Evolutionary conservation across 441 rosid genomes (phyloP).

Genomic region (Adansonia gregorii): DNA sequence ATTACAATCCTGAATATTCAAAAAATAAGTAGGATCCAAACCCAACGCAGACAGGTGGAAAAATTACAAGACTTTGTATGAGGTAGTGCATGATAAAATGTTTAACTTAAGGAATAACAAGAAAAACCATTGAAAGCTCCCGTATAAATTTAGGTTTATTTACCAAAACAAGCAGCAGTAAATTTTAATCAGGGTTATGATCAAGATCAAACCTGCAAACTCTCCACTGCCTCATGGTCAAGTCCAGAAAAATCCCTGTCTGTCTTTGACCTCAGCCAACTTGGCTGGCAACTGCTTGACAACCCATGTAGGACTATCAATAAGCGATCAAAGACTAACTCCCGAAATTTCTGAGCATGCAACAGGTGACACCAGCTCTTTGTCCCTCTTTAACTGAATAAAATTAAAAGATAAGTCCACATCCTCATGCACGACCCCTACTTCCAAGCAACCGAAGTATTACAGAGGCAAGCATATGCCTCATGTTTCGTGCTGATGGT

Average conservation of each 20-base stretch:
- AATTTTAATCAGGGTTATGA: neutral
- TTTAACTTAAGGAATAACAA: neutral
- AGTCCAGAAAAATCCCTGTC: conserved; percentile 61
- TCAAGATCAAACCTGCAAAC: conserved; percentile 75
- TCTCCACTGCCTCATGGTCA: conserved; percentile 83
- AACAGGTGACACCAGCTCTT: conserved; percentile 51
- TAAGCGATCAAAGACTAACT: conserved; percentile 79
- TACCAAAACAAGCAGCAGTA: conserved; percentile 4
- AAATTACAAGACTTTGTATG: neutral
- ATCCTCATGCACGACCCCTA: conserved; percentile 86
- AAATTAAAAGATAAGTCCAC: conserved; percentile 61
- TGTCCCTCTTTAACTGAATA: conserved; percentile 57
- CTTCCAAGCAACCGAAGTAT: conserved; percentile 90
- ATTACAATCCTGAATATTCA: neutral
- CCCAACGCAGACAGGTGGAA: neutral
- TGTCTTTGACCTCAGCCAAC: conserved; percentile 75
- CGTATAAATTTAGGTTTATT: neutral
- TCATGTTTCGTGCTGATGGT: conserved; percentile 77
- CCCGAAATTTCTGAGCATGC: conserved; percentile 53
- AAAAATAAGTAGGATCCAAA: neutral
- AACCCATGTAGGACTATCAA: conserved; percentile 86
- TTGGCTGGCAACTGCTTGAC: conserved; percentile 76
- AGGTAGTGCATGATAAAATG: neutral
- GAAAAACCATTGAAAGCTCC: neutral
- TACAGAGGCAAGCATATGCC: conserved; percentile 84